Percentiles rank a stretch among this genome's conserved stretches.
Conservation (phyloP, 371 early-diverging fungal genomes). For the Mortierella sp. region DNA sequence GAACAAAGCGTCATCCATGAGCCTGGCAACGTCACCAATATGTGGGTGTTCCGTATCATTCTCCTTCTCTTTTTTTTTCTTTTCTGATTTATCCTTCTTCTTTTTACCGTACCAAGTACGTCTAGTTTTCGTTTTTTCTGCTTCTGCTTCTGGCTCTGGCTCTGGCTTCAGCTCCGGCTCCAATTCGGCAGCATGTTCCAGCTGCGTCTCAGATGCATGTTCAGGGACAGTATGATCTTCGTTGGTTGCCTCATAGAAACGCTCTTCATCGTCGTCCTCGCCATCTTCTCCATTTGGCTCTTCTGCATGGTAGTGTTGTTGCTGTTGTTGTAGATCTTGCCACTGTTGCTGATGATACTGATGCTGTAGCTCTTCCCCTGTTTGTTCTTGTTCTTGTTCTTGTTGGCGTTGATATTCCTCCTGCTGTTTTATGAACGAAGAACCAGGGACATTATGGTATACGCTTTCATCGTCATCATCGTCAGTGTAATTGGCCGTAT, state of each 20-base stretch:
- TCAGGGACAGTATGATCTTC: conserved; percentile 2
- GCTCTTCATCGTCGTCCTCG: background rate
- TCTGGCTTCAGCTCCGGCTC: background rate
- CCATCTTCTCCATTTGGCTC: background rate
- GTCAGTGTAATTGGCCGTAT: conserved; percentile 17
- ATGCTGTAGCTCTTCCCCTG: background rate
- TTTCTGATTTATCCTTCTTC: conserved; percentile 37
- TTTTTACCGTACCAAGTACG: conserved; percentile 56
- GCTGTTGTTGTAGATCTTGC: background rate
- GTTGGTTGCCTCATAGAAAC: background rate
- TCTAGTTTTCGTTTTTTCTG: conserved; percentile 41
- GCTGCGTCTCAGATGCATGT: background rate
- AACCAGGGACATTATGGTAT: conserved; percentile 16
- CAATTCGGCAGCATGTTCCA: background rate
- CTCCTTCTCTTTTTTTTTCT: conserved; percentile 30
- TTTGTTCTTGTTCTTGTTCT: background rate
- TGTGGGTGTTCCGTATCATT: conserved; percentile 17
- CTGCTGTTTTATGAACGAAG: conserved; percentile 6
- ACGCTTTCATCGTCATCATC: conserved; percentile 3
- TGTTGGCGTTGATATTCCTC: background rate
- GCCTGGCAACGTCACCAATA: conserved; percentile 30
- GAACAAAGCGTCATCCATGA: conserved; percentile 54
- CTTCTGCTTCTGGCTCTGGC: background rate
- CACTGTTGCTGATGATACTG: background rate
- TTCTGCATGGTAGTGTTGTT: background rate